These are phyloP conservation scores for Clarireedia paspali DNA, from an alignment of 2,329 filamentous ascomycete species.

Conservation along the genomic window DNA sequence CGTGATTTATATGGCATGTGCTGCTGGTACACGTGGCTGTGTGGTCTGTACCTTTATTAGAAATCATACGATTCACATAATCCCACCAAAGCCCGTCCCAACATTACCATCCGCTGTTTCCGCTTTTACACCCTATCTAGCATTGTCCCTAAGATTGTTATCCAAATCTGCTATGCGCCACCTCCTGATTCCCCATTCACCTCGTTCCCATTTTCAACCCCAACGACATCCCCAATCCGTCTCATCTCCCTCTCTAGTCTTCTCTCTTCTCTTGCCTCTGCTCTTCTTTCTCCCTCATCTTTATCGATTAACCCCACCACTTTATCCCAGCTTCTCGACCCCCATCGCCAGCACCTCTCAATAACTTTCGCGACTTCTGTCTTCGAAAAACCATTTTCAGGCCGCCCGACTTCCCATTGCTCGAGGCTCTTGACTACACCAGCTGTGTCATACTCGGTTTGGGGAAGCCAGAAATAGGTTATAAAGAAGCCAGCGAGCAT, in stretches of 20 bases:
- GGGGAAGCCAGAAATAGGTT: neutral
- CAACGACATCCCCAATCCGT: neutral
- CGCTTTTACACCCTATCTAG: too few species aligned
- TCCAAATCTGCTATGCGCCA: too few species aligned
- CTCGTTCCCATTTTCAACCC: too few species aligned
- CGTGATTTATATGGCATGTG: too few species aligned
- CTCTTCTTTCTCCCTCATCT: neutral
- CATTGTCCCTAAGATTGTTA: too few species aligned
- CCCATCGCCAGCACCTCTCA: neutral
- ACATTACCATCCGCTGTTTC: too few species aligned
- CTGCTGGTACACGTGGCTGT: too few species aligned
- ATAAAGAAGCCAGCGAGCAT: neutral
- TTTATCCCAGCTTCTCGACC: neutral
- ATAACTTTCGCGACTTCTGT: neutral
- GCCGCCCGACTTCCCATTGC: slow-evolving; percentile 16
- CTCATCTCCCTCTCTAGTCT: neutral
- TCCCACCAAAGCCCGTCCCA: too few species aligned
- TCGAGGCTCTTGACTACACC: slow-evolving; percentile 16
- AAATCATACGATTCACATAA: too few species aligned
- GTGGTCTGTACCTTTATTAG: too few species aligned
- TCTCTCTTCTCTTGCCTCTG: neutral
- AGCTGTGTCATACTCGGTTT: neutral
- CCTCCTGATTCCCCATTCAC: too few species aligned
- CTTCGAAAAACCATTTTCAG: neutral
- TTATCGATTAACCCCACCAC: neutral